Percentiles rank a stretch among this genome's conserved stretches.
phyloP scores from a whole-genome alignment of 176 grass and related monocot species.

The Oryza australiensis region DNA sequence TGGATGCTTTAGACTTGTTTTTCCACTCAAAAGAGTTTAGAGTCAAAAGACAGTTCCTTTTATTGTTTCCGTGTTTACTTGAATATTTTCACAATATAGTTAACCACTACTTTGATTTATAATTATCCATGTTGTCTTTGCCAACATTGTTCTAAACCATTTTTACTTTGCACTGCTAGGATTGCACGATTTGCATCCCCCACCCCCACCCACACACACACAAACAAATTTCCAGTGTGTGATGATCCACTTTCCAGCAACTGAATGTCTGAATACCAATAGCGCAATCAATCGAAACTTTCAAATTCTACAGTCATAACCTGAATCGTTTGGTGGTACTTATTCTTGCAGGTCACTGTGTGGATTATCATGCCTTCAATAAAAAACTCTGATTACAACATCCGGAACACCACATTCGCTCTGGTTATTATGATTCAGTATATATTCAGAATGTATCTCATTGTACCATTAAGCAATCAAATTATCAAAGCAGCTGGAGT shows the following conservation, averaged over 20 bases:
- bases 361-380: conserved; percentile 76
- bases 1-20: not conserved
- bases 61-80: not conserved
- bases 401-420: conserved; percentile 66
- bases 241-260: not conserved
- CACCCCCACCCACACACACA: no score
- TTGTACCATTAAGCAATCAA: conserved; percentile 68
- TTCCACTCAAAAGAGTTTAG: not conserved
- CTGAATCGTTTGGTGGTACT: not conserved
- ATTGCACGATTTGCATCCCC: not conserved
- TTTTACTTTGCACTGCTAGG: not conserved
- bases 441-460: conserved; percentile 71
- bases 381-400: conserved; percentile 47
- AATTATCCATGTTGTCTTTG: not conserved
- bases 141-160: not conserved
- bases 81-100: not conserved
- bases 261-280: not conserved
- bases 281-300: not conserved
- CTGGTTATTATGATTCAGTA: conserved; percentile 77
- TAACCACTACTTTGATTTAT: not conserved
- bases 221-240: not conserved
- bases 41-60: not conserved
- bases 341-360: conserved; percentile 54
- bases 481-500: conserved; percentile 84
- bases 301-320: not conserved